Percentiles rank a stretch among this genome's conserved stretches.
Evolutionary conservation across 225 moss, liverwort and hornwort genomes (phyloP).

Genomic region (Straminergon stramineum): DNA sequence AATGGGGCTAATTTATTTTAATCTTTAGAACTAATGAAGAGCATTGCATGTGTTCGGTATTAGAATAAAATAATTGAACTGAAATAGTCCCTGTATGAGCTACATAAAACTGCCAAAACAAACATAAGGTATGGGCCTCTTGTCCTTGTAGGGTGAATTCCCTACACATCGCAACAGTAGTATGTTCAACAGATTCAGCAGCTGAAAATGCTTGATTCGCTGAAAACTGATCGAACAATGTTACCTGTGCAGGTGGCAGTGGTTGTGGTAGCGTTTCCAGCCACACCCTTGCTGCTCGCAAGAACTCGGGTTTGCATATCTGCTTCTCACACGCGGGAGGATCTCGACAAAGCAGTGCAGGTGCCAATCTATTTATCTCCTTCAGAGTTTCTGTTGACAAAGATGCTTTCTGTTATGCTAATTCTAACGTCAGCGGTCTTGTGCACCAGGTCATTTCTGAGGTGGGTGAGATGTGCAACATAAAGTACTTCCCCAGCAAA

Average conservation of each 20-base stretch:
- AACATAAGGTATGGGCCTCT: background rate
- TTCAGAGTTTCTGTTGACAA: background rate
- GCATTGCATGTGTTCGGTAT: background rate
- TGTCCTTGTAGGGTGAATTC: background rate
- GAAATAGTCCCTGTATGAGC: background rate
- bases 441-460: slow-evolving; percentile 67
- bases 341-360: slow-evolving; percentile 70
- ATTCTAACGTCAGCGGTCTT: background rate
- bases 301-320: slow-evolving; percentile 88
- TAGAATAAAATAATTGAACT: background rate
- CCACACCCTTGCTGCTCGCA: slow-evolving; percentile 81
- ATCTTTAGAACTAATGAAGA: background rate
- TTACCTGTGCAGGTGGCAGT: slow-evolving; percentile 74
- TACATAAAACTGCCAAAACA: background rate
- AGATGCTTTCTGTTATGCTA: background rate
- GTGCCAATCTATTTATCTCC: slow-evolving; percentile 3
- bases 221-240: background rate
- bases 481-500: slow-evolving; percentile 63
- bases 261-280: slow-evolving; percentile 88
- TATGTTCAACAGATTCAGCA: background rate
- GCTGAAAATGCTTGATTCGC: background rate
- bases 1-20: background rate
- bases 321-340: slow-evolving; percentile 84
- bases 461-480: slow-evolving; percentile 72
- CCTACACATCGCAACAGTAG: background rate